Conservation (phyloP, 2,329 filamentous ascomycete genomes). For the Pseudogymnoascus sp. region DNA sequence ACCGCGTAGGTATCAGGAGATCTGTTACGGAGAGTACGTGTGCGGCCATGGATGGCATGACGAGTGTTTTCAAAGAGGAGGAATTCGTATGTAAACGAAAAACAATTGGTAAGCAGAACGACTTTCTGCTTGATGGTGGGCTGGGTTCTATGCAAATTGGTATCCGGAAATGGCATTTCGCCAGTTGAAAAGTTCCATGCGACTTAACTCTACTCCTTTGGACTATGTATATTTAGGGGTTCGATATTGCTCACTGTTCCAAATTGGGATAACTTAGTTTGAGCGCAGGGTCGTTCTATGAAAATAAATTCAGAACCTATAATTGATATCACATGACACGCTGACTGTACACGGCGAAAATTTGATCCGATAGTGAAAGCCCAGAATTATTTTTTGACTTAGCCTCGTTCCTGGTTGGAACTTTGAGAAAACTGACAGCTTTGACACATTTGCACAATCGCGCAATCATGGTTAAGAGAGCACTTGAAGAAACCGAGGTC, state of each 20-base stretch:
- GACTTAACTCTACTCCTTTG: neutral
- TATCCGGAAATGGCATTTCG: neutral
- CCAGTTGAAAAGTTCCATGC: constrained; percentile 2
- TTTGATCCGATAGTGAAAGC: constrained; percentile 7
- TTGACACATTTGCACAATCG: constrained; percentile 9
- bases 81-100: constrained; percentile 1
- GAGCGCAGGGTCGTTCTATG: constrained; percentile 1
- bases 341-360: constrained; percentile 7
- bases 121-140: constrained; percentile 4
- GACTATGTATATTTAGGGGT: constrained; percentile 9
- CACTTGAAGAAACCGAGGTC: constrained; percentile 25
- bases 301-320: constrained; percentile 7
- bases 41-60: constrained; percentile 2
- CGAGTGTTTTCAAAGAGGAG: neutral
- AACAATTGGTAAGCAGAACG: constrained; percentile 1
- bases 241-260: constrained; percentile 8
- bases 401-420: neutral
- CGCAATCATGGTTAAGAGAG: constrained; percentile 27
- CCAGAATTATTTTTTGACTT: constrained; percentile 7
- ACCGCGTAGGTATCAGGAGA: constrained; percentile 15
- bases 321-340: constrained; percentile 1
- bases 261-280: constrained; percentile 8
- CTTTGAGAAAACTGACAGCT: constrained; percentile 7
- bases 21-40: neutral
- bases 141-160: constrained; percentile 7